Evolutionary conservation across 2,329 filamentous ascomycete genomes (phyloP).

Genomic region (Magnaporthiopsis incrustans): DNA sequence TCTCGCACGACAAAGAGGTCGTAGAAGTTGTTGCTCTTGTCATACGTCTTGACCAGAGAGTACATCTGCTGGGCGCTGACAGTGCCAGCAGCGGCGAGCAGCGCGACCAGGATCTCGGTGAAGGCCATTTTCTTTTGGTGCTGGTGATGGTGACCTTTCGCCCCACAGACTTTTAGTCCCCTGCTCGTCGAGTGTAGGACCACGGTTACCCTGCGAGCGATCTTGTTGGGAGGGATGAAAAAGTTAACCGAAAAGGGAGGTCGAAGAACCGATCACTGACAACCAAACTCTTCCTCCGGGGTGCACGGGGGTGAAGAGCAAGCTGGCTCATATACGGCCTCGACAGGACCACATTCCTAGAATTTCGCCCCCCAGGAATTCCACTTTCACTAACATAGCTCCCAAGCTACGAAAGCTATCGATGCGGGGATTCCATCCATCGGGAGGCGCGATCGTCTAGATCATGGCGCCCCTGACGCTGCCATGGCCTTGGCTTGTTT

Average conservation of each 20-base stretch:
- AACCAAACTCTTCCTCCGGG: not conserved
- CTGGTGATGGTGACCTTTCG: not conserved
- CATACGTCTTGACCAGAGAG: conserved; percentile 3
- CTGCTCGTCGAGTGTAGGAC: not conserved
- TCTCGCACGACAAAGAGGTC: conserved; percentile 5
- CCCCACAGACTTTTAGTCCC: not conserved
- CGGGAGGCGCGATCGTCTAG: not conserved
- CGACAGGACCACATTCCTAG: not conserved
- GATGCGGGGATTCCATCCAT: not conserved
- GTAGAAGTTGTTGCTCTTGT: conserved; percentile 3
- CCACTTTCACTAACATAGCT: not conserved
- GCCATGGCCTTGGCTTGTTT: not conserved
- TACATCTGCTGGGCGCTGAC: not conserved
- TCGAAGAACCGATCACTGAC: not conserved
- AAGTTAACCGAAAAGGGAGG: not conserved
- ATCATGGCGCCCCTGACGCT: not conserved
- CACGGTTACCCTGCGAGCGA: not conserved
- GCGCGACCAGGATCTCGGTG: not conserved
- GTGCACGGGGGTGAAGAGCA: not conserved
- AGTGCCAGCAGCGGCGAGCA: not conserved
- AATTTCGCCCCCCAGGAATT: not conserved
- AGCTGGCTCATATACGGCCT: not conserved
- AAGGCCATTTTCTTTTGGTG: conserved; percentile 1
- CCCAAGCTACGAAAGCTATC: not conserved
- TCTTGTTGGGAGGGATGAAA: not conserved